These are phyloP conservation scores for Pulveroboletus sp. DNA, from an alignment of 1,284 basidiomycete genomes.

Conservation along the genomic window DNA sequence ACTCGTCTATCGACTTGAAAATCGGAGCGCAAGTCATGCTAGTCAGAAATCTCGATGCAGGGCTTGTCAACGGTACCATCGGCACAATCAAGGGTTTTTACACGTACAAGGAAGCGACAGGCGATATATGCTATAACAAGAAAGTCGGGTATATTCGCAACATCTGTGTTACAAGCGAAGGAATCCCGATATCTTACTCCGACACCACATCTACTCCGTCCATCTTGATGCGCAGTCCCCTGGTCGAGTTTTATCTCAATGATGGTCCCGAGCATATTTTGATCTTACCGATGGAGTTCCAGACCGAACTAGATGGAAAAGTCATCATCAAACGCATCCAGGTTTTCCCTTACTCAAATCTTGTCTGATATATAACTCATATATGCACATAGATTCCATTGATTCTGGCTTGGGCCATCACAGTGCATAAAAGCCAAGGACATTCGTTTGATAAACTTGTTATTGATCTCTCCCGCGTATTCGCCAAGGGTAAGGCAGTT, in stretches of 20 bases:
- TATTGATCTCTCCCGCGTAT: conserved; percentile 57
- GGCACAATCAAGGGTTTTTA: background rate
- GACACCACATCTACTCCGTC: background rate
- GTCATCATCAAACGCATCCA: background rate
- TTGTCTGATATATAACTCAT: background rate
- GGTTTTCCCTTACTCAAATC: background rate
- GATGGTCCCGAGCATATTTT: background rate
- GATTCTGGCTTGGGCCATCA: conserved; percentile 73
- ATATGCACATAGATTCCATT: conserved; percentile 44
- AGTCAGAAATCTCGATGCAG: background rate
- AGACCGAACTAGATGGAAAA: background rate
- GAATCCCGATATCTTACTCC: background rate
- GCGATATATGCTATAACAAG: background rate
- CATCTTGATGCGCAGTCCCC: background rate
- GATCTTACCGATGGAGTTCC: background rate
- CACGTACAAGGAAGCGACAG: background rate
- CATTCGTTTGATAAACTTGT: conserved; percentile 68
- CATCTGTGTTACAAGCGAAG: background rate
- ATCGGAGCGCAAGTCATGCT: background rate
- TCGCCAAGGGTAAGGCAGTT: conserved; percentile 25
- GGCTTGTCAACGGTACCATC: background rate
- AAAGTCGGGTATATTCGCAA: background rate
- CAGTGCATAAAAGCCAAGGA: conserved; percentile 79
- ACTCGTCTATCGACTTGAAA: background rate
- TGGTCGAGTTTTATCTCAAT: background rate